A percentile compares a stretch with the other conserved stretches of the same genome.
phyloP scores from a whole-genome alignment of 2,329 filamentous ascomycete genomes.

The Ophiostoma triangulosporum region DNA sequence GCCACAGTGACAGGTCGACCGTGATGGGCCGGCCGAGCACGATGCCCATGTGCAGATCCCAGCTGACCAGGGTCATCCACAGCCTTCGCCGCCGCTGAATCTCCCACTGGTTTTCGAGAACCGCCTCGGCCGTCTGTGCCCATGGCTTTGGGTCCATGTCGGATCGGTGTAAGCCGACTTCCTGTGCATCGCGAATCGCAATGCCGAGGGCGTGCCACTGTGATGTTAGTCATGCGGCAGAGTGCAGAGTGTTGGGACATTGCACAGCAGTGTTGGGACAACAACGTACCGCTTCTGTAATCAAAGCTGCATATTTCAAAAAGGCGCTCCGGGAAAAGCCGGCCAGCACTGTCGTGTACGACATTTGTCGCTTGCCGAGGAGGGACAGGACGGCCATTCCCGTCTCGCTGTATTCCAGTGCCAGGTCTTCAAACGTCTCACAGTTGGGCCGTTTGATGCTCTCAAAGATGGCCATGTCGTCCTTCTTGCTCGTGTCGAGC shows the following conservation, averaged over 20 bases:
- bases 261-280: too few relatives aligned
- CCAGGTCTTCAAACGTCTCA: conserved; percentile 48
- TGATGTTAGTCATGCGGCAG: conserved; percentile 17
- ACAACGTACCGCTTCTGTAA: conserved; percentile 39
- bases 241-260: too few relatives aligned
- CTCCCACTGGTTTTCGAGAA: conserved; percentile 44
- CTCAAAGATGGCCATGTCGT: conserved; percentile 33
- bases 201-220: conserved; percentile 41
- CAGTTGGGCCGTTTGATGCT: conserved; percentile 43
- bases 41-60: conserved; percentile 40
- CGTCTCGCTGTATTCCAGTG: conserved; percentile 46
- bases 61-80: conserved; percentile 41
- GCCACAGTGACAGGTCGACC: conserved; percentile 34
- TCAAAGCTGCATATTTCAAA: conserved; percentile 44
- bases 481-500: conserved; percentile 28
- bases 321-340: conserved; percentile 43
- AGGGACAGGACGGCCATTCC: conserved; percentile 38
- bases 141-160: conserved; percentile 36
- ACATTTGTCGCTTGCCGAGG: conserved; percentile 43
- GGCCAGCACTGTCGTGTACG: conserved; percentile 41
- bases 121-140: conserved; percentile 31
- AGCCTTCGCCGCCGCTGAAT: conserved; percentile 41
- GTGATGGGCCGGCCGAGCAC: conserved; percentile 43
- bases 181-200: conserved; percentile 48
- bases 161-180: conserved; percentile 45